These are phyloP conservation scores for Dendrocalamus latiflorus DNA, from an alignment of 202 grass and related monocot genomes.

Conservation along the genomic window DNA sequence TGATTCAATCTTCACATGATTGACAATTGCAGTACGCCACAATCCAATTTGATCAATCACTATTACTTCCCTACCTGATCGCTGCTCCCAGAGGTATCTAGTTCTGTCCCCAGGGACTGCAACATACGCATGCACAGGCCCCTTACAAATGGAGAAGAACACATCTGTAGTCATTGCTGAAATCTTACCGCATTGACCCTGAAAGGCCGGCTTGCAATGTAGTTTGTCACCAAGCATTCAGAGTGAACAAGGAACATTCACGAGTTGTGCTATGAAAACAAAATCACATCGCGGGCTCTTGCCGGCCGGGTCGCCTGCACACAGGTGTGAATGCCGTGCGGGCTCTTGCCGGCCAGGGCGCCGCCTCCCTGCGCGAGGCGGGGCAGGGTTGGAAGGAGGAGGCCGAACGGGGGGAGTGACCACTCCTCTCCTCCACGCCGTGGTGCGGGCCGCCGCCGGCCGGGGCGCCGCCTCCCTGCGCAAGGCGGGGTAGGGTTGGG, in stretches of 20 bases:
- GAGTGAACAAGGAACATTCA: conserved; percentile 96
- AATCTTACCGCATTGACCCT: conserved; percentile 80
- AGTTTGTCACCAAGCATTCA: conserved; percentile 91
- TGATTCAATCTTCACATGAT: conserved; percentile 90
- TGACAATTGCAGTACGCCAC: conserved; percentile 65
- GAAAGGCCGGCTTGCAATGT: conserved; percentile 95
- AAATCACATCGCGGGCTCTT: too few relatives aligned
- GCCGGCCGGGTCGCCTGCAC: too few relatives aligned
- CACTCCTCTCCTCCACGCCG: too few relatives aligned
- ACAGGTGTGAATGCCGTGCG: too few relatives aligned
- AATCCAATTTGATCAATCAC: conserved; percentile 67
- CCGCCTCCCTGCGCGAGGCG: too few relatives aligned
- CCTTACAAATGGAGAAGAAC: conserved; percentile 41
- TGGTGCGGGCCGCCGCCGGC: too few relatives aligned
- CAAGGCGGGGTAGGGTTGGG: too few relatives aligned
- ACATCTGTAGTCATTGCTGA: not conserved
- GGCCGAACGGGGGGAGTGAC: too few relatives aligned
- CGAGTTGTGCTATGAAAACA: conserved; percentile 57
- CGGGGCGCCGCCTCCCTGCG: too few relatives aligned
- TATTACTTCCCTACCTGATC: conserved; percentile 78
- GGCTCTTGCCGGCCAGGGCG: too few relatives aligned
- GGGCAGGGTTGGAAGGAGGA: too few relatives aligned
- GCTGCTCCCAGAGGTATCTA: conserved; percentile 81
- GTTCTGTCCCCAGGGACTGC: conserved; percentile 81
- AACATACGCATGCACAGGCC: conserved; percentile 88